A percentile compares a stretch with the other conserved stretches of the same genome.
Conservation (phyloP, 2,329 filamentous ascomycete species). For the Epichloe gansuensis region DNA sequence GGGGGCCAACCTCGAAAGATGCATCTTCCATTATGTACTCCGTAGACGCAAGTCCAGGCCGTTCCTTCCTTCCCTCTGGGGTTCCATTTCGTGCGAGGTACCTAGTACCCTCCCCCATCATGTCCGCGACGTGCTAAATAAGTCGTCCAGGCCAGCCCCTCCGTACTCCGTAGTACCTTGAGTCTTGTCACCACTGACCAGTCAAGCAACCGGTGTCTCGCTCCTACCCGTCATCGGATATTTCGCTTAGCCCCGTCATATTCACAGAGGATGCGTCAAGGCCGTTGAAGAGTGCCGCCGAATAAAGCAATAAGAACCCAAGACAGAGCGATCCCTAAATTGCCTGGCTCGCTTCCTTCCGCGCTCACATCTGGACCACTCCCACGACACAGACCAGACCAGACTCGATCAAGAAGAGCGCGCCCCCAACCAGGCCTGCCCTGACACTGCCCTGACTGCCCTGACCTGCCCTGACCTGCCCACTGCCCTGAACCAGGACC, state of each 20-base stretch:
- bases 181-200: too few species aligned
- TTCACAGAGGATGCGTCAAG: slow-evolving; percentile 6
- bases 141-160: background rate
- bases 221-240: background rate
- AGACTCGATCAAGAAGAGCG: slow-evolving; percentile 26
- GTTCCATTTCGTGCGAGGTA: background rate
- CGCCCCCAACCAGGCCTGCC: slow-evolving; percentile 10
- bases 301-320: slow-evolving; percentile 8
- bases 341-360: slow-evolving; percentile 24
- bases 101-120: background rate
- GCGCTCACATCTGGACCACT: slow-evolving; percentile 7
- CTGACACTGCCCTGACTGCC: background rate
- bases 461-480: too few species aligned
- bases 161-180: background rate
- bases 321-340: slow-evolving; percentile 1
- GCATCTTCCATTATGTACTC: background rate
- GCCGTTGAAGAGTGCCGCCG: slow-evolving; percentile 6
- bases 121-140: background rate
- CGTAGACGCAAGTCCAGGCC: background rate
- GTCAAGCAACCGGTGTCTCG: background rate
- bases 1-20: background rate
- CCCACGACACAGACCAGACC: slow-evolving; percentile 15
- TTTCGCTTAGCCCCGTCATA: slow-evolving; percentile 5
- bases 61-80: slow-evolving; percentile 1
- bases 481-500: too few species aligned